Conservation (phyloP, 108 stramenopile genomes). For the Nitzschia sp. region DNA sequence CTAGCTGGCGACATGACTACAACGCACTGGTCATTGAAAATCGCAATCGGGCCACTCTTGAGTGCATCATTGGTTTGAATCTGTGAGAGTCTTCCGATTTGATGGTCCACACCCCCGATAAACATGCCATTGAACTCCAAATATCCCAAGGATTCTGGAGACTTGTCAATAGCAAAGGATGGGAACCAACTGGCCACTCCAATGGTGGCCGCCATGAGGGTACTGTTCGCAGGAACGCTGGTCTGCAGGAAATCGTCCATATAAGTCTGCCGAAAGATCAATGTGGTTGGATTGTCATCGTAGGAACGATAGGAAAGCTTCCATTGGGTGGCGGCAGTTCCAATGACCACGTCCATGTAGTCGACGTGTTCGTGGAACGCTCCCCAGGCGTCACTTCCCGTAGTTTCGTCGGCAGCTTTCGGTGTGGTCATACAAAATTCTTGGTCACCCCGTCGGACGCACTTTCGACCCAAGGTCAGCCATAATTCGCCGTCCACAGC, state of each 20-base stretch:
- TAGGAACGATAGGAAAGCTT: slow-evolving; percentile 11
- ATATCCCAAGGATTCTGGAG: background rate
- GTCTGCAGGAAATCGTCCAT: background rate
- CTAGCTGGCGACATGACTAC: slow-evolving; percentile 12
- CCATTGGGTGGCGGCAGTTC: background rate
- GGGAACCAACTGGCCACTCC: slow-evolving; percentile 22
- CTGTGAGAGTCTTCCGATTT: background rate
- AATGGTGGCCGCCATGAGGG: background rate
- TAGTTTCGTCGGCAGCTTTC: background rate
- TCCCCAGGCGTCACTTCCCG: background rate
- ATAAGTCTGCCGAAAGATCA: slow-evolving; percentile 14
- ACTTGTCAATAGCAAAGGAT: slow-evolving; percentile 3
- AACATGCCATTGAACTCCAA: slow-evolving; percentile 15
- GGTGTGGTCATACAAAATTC: background rate
- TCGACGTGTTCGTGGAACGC: background rate
- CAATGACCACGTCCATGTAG: background rate
- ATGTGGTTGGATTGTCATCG: slow-evolving; percentile 10
- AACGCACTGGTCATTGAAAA: slow-evolving; percentile 11
- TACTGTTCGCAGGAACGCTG: slow-evolving; percentile 3
- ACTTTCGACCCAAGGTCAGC: slow-evolving; percentile 5
- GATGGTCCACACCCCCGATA: slow-evolving; percentile 8
- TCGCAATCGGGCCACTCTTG: slow-evolving; percentile 13
- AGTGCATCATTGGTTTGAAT: slow-evolving; percentile 1
- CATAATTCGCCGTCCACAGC: background rate
- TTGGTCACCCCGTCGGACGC: slow-evolving; percentile 12